Evolutionary conservation across 1,284 basidiomycete genomes (phyloP).

Genomic region (Athelia psychrophila): DNA sequence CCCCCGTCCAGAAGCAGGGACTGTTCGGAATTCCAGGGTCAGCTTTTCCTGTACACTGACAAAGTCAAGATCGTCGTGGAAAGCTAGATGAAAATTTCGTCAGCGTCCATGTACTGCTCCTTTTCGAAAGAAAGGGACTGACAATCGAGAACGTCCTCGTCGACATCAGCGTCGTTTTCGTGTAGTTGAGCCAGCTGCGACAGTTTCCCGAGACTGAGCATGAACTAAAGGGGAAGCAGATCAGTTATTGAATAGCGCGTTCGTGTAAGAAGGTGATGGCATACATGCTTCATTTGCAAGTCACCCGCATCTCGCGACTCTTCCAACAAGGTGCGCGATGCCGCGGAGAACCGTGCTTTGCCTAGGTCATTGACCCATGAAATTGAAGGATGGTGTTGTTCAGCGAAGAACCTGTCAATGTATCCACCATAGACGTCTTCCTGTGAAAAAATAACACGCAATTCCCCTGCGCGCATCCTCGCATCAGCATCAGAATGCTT

Average conservation of each 20-base stretch:
- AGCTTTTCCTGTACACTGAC: slow-evolving; percentile 70
- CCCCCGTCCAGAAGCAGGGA: slow-evolving; percentile 43
- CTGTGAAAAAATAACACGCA: slow-evolving; percentile 74
- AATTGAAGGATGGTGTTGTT: slow-evolving; percentile 60
- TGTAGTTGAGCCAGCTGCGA: slow-evolving; percentile 76
- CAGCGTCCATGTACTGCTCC: background rate
- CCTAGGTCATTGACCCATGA: slow-evolving; percentile 92
- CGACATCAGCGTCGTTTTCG: slow-evolving; percentile 45
- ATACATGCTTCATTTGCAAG: slow-evolving; percentile 73
- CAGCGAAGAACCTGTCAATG: slow-evolving; percentile 75
- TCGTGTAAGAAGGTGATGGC: slow-evolving; percentile 23
- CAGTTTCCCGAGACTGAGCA: slow-evolving; percentile 91
- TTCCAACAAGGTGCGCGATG: slow-evolving; percentile 60
- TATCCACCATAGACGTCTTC: slow-evolving; percentile 59
- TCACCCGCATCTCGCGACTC: slow-evolving; percentile 59
- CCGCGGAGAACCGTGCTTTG: slow-evolving; percentile 62
- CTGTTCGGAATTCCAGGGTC: slow-evolving; percentile 53
- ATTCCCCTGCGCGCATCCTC: slow-evolving; percentile 48
- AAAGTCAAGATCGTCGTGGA: slow-evolving; percentile 74
- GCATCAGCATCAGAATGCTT: background rate
- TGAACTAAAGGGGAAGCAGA: slow-evolving; percentile 61
- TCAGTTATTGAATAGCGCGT: no score
- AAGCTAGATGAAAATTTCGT: slow-evolving; percentile 37
- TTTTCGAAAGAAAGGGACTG: slow-evolving; percentile 1
- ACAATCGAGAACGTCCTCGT: slow-evolving; percentile 58